Evolutionary conservation across 164 flowering plant genomes (phyloP), one percentile per base, ranked within the genome.

Genomic region (Magnolia kwangsiensis): DNA sequence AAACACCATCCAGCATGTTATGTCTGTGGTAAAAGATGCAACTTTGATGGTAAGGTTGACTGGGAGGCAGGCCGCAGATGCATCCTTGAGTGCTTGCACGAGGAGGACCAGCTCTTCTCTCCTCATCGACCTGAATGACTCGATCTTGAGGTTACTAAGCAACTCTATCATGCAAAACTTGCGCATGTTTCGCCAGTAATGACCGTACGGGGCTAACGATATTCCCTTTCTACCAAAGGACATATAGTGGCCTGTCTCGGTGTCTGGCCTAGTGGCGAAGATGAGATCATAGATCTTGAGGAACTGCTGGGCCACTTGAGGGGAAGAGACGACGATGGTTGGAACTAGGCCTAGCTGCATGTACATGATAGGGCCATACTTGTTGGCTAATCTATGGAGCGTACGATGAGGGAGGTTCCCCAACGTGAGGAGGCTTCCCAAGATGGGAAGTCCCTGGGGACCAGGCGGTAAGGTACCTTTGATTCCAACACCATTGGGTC

Each of bases 1-100:
- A 67, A 88, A 73, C 21, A 85, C 82, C 89, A 87, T 85, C 58
- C 45, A 2, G 45, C 82, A 87, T 19, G 81, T 77, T 77, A 82
- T 81, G 37, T 81, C 74, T 1, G 78, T 73, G 20, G 58, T 78
- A 7, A 83, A 66, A 24, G 80, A 24, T 7, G 81, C 63, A 79
- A 72, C 50, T 77, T 50, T 75, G 0, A 69, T 63, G 20, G 77
- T 77, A 14, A 85, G 66, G 72, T 81, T 72, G 2, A 81, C 81
- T 0, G 69, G 31, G 2, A 13, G 61, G 19, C 63, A 50, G 10
- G 68, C 64, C 1, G 3, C 18, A 16, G 83, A 71, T 3, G 81
- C 83, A 3, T 75, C 63, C 51, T 63, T 81, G 63, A 4, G 78
- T 77, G 72, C 50, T 4, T 59, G 66, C 5, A 85, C 37, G 8